Conservation (phyloP, 441 rosid genomes). For the Arabidopsis hybrid region DNA sequence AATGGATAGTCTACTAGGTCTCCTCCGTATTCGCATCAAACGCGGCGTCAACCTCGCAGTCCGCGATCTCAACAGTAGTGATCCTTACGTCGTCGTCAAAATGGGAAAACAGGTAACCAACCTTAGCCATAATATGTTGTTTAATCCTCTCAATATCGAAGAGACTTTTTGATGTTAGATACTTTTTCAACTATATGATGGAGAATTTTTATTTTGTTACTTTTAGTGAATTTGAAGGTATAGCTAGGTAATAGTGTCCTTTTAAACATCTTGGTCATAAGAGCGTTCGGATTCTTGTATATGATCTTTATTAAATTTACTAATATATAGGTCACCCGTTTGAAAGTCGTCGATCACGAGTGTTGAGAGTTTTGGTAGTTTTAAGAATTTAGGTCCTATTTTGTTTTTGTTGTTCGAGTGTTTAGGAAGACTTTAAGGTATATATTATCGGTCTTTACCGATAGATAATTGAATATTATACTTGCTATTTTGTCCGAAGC, state of each 20-base stretch:
- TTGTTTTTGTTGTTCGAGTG: constrained; percentile 5
- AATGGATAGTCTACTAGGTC: constrained; percentile 73
- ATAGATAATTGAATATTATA: not conserved
- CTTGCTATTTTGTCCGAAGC: not conserved
- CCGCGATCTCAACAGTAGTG: constrained; percentile 86
- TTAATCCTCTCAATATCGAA: no score
- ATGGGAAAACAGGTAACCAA: constrained; percentile 71
- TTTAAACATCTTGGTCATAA: not conserved
- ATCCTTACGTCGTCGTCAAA: constrained; percentile 84
- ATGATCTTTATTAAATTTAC: not conserved
- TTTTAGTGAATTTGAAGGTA: not conserved
- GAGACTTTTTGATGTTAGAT: no score
- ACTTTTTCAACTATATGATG: no score
- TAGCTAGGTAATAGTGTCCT: not conserved
- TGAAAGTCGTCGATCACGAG: not conserved
- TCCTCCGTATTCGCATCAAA: constrained; percentile 72
- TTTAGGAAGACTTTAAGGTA: constrained; percentile 2
- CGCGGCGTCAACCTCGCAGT: constrained; percentile 90
- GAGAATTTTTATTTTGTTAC: not conserved
- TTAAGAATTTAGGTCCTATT: not conserved
- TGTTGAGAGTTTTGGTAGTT: not conserved
- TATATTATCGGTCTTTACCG: not conserved
- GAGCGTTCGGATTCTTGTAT: not conserved
- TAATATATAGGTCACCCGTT: not conserved
- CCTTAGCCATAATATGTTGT: not conserved